phyloP scores from a whole-genome alignment of 2,329 filamentous ascomycete genomes.

The Venturia carpophila region DNA sequence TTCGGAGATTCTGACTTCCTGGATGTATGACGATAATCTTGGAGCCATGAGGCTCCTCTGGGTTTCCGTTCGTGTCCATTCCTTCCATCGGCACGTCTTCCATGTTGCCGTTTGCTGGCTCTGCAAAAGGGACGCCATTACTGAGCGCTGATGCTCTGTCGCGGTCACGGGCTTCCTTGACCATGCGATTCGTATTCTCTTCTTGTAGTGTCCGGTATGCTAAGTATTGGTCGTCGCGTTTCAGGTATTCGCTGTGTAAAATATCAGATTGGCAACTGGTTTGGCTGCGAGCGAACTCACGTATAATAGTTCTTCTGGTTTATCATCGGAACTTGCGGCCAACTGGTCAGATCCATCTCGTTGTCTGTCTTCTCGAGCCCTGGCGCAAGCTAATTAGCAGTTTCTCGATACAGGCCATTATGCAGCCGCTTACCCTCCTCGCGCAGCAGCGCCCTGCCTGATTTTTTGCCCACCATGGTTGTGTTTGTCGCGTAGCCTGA shows the following conservation, averaged over 20 bases:
- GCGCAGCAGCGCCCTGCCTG: constrained; percentile 51
- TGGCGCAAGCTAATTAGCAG: constrained; percentile 38
- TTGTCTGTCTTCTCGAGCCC: constrained; percentile 96
- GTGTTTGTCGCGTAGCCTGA: constrained; percentile 27
- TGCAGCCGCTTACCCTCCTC: constrained; percentile 44
- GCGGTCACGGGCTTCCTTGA: constrained; percentile 78
- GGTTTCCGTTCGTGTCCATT: constrained; percentile 41
- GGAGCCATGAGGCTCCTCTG: constrained; percentile 62
- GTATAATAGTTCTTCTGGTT: constrained; percentile 99
- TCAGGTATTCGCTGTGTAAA: constrained; percentile 75
- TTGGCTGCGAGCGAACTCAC: constrained; percentile 43
- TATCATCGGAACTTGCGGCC: constrained; percentile 87
- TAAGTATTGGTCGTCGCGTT: constrained; percentile 93
- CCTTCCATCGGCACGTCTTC: constrained; percentile 51
- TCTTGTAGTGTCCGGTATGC: constrained; percentile 83
- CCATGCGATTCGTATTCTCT: constrained; percentile 72
- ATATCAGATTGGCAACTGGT: constrained; percentile 16
- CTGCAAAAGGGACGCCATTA: constrained; percentile 30
- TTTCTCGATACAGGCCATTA: constrained; percentile 17
- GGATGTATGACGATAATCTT: constrained; percentile 93
- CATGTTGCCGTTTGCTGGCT: constrained; percentile 27
- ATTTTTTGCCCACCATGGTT: constrained; percentile 59
- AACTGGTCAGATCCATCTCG: constrained; percentile 90
- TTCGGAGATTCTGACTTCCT: constrained; percentile 88
- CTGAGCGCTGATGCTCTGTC: constrained; percentile 77